Evolutionary conservation across 768 basidiomycete species (phyloP).

Genomic region (Baorangia bicolor): DNA sequence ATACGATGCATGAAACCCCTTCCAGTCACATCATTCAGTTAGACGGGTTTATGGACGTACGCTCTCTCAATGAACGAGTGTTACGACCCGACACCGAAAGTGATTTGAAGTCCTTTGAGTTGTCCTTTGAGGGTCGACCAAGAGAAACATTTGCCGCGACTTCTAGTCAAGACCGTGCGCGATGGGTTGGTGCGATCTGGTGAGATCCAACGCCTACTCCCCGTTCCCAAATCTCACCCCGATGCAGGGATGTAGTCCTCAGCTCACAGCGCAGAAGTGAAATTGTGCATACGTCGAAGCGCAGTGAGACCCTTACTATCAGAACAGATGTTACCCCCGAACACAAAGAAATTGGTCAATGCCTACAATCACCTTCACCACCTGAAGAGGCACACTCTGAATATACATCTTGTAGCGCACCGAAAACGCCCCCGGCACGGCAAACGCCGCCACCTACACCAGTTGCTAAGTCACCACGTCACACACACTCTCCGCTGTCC

Average conservation of each 20-base stretch:
- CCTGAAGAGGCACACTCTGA: conserved; percentile 24
- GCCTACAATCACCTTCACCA: conserved; percentile 8
- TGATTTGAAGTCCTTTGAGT: conserved; percentile 59
- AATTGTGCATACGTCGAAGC: neutral
- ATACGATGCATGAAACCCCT: conserved; percentile 40
- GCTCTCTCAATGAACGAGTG: conserved; percentile 53
- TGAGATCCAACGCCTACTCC: conserved; percentile 28
- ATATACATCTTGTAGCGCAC: conserved; percentile 27
- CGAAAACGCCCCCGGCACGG: conserved; percentile 6
- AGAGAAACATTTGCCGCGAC: conserved; percentile 62
- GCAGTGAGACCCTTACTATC: conserved; percentile 8
- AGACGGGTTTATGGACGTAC: conserved; percentile 58
- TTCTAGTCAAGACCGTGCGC: conserved; percentile 61
- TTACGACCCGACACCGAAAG: conserved; percentile 42
- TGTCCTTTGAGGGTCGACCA: conserved; percentile 53
- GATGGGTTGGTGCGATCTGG: conserved; percentile 78
- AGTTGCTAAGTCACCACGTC: conserved; percentile 26
- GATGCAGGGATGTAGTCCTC: conserved; percentile 58
- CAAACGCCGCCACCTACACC: conserved; percentile 24
- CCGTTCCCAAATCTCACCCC: neutral
- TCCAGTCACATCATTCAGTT: conserved; percentile 49
- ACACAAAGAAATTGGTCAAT: neutral
- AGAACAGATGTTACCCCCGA: conserved; percentile 13
- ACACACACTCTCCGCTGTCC: conserved; percentile 18
- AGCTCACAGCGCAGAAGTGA: conserved; percentile 32